These are phyloP conservation scores for Candida ipomoeae DNA, from an alignment of 805 yeast species.

Conservation along the genomic window DNA sequence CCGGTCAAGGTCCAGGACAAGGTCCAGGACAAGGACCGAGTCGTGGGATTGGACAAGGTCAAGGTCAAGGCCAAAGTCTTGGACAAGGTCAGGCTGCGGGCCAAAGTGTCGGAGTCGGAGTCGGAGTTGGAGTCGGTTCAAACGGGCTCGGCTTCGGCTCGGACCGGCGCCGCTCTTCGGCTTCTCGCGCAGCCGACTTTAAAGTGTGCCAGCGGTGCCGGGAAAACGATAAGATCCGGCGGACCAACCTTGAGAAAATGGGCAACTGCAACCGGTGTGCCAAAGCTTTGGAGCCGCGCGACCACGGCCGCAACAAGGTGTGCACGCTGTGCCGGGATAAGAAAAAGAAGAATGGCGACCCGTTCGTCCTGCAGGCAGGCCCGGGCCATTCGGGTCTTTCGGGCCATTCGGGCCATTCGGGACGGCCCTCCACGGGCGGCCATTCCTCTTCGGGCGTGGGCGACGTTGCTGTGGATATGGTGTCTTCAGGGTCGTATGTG, in stretches of 20 bases:
- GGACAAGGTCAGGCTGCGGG: no score
- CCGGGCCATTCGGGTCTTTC: background rate
- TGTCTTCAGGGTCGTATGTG: conserved; percentile 11
- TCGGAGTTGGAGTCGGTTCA: no score
- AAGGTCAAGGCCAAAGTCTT: no score
- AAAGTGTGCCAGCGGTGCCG: conserved; percentile 68
- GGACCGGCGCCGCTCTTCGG: conserved; percentile 20
- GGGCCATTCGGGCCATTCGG: background rate
- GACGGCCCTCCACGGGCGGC: no score
- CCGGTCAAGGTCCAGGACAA: no score
- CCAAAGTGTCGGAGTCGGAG: no score
- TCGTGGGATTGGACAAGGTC: no score
- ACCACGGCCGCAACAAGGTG: conserved; percentile 51
- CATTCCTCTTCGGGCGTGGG: no score
- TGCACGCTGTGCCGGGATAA: conserved; percentile 51
- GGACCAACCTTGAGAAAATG: conserved; percentile 51
- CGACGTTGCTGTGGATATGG: background rate
- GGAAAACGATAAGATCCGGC: conserved; percentile 53
- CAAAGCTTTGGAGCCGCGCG: conserved; percentile 40
- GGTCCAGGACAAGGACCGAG: no score
- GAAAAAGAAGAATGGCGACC: conserved; percentile 38
- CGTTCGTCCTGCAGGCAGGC: conserved; percentile 1
- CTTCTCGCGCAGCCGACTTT: conserved; percentile 28
- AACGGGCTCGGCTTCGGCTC: background rate
- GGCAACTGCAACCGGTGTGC: conserved; percentile 67